These are phyloP conservation scores for Fusarium buharicum DNA, from an alignment of 2,329 filamentous ascomycete species.

Conservation along the genomic window DNA sequence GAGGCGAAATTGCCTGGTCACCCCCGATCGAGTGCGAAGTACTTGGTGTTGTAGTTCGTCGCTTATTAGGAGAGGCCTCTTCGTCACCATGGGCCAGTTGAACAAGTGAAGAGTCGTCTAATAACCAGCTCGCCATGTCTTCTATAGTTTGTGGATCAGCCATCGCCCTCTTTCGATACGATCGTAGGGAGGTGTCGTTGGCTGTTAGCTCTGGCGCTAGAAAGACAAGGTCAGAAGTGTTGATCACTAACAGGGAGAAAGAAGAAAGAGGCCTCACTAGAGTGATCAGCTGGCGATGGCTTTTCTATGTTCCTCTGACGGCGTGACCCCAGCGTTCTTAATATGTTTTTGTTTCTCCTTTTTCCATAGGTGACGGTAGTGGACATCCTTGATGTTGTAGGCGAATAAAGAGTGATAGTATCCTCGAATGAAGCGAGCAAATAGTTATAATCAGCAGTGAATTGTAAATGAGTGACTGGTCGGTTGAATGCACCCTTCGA, in stretches of 20 bases:
- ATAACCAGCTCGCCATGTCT: conserved; percentile 47
- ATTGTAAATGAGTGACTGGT: neutral
- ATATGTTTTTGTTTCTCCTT: conserved; percentile 45
- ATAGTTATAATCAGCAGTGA: neutral
- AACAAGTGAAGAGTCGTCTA: conserved; percentile 41
- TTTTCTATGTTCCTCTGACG: conserved; percentile 38
- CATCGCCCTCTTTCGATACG: conserved; percentile 19
- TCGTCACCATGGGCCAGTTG: conserved; percentile 8
- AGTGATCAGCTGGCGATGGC: conserved; percentile 22
- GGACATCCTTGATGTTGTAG: conserved; percentile 35
- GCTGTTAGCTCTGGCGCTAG: neutral
- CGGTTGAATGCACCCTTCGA: conserved; percentile 1
- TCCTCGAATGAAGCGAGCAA: neutral
- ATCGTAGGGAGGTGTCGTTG: conserved; percentile 16
- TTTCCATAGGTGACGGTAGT: conserved; percentile 46
- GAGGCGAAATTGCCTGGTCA: conserved; percentile 14
- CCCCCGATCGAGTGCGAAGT: neutral
- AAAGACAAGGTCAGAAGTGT: conserved; percentile 6
- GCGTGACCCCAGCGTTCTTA: conserved; percentile 45
- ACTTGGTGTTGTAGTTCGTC: conserved; percentile 7
- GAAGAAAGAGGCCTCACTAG: conserved; percentile 27
- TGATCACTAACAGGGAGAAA: neutral
- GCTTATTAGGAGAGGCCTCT: conserved; percentile 16
- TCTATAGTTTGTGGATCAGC: conserved; percentile 32
- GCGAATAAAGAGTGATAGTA: neutral